Base-by-base conservation (phyloP, 345 rosid genomes). In the Gossypium ekmanianum region DNA sequence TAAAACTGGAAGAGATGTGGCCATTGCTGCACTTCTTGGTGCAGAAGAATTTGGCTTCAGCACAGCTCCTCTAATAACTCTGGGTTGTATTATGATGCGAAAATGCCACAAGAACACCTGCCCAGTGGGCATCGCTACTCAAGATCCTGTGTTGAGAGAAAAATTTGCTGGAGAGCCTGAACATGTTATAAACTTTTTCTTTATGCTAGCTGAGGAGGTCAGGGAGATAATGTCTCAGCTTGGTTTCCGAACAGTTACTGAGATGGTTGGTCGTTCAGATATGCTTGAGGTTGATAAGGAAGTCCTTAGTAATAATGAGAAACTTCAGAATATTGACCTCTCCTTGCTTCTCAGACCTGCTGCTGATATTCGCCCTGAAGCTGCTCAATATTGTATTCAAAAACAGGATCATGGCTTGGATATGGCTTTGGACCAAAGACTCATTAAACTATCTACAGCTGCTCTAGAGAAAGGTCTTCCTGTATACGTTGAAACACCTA, bases 31-130 rank as follows among this genome's bases (percentile, higher is more conserved):
- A 0, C 99, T 96, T 79, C 98, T 96, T 39, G 99, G 99, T 68
- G 99, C 99, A 9, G 99, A 96, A 86, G 99, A 96, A 79, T 96
- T 96, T 79, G 99, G 99, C 68, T 96, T 96, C 75, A 96, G 99
- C 85, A 96, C 99, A 52, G 99, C 99, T 12, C 99, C 99, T 47
- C 97, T 96, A 52, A 96, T 96, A 71, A 93, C 99, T 4, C 97
- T 96, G 2, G 99, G 99, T 56, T 96, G 99, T 83, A 93, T 96
- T 83, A 96, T 96, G 99, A 96, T 96, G 99, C 84, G 97, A 74
- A 96, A 96, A 81, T 96, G 99, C 87, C 99, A 96, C 82, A 96
- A 96, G 79, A 96, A 96, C 77, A 96, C 99, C 10, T 96, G 99
- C 63, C 99, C 99, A 20, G 99, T 96, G n/a, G 99, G 99, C 74